phyloP scores from a whole-genome alignment of 345 rosid genomes.

The Viola odorata region DNA sequence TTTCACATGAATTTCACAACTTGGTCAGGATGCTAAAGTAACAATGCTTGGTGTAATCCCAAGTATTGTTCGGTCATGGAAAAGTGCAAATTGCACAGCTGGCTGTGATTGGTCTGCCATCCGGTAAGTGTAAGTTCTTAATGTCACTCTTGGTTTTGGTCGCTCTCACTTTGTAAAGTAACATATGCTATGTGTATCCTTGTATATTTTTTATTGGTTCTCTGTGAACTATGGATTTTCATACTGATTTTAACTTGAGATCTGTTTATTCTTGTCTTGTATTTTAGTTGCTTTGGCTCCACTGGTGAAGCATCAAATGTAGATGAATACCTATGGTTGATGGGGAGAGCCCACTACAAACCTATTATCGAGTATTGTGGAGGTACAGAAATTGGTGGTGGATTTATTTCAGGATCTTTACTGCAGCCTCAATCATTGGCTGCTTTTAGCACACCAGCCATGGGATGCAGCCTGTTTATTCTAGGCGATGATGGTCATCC shows the following conservation, averaged over 20 bases:
- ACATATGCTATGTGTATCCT: not conserved
- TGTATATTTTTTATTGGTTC: not conserved
- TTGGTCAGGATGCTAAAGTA: slow-evolving; percentile 79
- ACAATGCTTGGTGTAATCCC: slow-evolving; percentile 97
- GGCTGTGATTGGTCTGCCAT: slow-evolving; percentile 95
- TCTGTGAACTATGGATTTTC: slow-evolving; percentile 4
- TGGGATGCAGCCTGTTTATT: slow-evolving; percentile 88
- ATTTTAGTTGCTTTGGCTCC: slow-evolving; percentile 77
- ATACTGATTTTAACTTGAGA: slow-evolving; percentile 11
- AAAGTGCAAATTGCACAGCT: slow-evolving; percentile 53
- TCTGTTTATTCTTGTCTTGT: slow-evolving; percentile 22
- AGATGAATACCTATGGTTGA: slow-evolving; percentile 91
- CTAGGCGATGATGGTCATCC: slow-evolving; percentile 65
- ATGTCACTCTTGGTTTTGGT: not conserved
- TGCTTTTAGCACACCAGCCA: slow-evolving; percentile 87
- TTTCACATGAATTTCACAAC: slow-evolving; percentile 8
- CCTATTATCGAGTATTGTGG: slow-evolving; percentile 97
- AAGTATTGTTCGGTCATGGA: slow-evolving; percentile 89
- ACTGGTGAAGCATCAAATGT: slow-evolving; percentile 98
- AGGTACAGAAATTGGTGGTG: slow-evolving; percentile 95
- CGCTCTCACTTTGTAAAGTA: slow-evolving; percentile 1
- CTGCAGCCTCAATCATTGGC: slow-evolving; percentile 83
- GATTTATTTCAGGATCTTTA: slow-evolving; percentile 74
- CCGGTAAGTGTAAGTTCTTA: slow-evolving; percentile 45
- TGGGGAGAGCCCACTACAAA: slow-evolving; percentile 86